Conservation (phyloP, 2,329 filamentous ascomycete genomes). For the Neopestalotiopsis rosae region DNA sequence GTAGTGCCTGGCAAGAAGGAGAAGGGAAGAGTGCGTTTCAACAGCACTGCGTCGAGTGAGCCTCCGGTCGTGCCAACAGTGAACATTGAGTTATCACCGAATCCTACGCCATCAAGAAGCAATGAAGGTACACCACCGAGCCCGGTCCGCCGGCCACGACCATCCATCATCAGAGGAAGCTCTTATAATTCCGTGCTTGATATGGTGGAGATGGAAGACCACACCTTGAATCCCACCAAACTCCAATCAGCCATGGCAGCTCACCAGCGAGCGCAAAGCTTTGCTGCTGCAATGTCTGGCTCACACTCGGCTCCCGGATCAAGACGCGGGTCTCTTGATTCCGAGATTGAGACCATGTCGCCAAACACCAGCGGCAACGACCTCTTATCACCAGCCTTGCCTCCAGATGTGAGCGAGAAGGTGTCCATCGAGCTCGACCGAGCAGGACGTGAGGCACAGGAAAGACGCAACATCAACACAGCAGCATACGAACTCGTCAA, state of each 20-base stretch:
- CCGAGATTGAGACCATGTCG: slow-evolving; percentile 36
- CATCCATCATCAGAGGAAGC: slow-evolving; percentile 49
- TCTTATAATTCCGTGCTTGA: slow-evolving; percentile 45
- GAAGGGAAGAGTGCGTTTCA: slow-evolving; percentile 54
- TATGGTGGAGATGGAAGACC: slow-evolving; percentile 33
- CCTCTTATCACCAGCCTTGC: slow-evolving; percentile 20
- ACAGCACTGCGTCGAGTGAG: slow-evolving; percentile 47
- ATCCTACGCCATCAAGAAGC: slow-evolving; percentile 23
- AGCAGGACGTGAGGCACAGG: slow-evolving; percentile 24
- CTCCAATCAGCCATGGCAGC: slow-evolving; percentile 46
- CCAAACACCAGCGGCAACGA: slow-evolving; percentile 34
- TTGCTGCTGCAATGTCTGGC: slow-evolving; percentile 45
- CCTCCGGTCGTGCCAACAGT: slow-evolving; percentile 25
- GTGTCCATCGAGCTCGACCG: slow-evolving; percentile 10
- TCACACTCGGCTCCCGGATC: slow-evolving; percentile 42
- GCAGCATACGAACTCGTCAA: slow-evolving; percentile 50
- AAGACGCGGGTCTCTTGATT: slow-evolving; percentile 43
- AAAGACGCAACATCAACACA: slow-evolving; percentile 35
- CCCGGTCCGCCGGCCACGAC: slow-evolving; percentile 38
- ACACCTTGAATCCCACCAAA: slow-evolving; percentile 31
- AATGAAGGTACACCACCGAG: slow-evolving; percentile 20
- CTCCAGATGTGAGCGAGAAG: neutral
- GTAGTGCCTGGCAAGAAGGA: slow-evolving; percentile 40
- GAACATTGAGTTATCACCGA: slow-evolving; percentile 19
- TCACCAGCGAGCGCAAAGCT: slow-evolving; percentile 47